Conservation (phyloP, 306 rosid genomes). For the Fragaria iinumae region DNA sequence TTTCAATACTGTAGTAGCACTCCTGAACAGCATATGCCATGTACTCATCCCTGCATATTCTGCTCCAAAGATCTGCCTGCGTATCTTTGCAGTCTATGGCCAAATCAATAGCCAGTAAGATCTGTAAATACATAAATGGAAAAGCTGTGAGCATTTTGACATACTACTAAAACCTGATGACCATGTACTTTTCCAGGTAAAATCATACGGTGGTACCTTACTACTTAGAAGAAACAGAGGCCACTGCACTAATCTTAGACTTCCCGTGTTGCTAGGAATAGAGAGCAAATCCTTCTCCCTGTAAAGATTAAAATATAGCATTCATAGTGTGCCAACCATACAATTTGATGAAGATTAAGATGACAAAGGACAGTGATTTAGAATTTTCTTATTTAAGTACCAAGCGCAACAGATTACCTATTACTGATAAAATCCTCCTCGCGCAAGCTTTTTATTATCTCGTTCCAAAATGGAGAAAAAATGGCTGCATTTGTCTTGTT, state of each 20-base stretch:
- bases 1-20: conserved; percentile 80
- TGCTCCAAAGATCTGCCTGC: conserved; percentile 84
- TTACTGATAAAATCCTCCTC: conserved; percentile 95
- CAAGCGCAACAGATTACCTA: conserved; percentile 47
- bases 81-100: conserved; percentile 92
- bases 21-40: conserved; percentile 96
- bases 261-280: conserved; percentile 91
- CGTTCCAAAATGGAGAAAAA: conserved; percentile 97
- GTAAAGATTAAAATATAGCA: conserved; percentile 28
- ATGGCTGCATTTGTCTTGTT: conserved; percentile 73
- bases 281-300: conserved; percentile 95
- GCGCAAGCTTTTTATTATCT: conserved; percentile 84
- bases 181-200: conserved; percentile 13
- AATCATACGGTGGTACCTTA: conserved; percentile 52
- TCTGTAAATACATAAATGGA: conserved; percentile 38
- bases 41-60: conserved; percentile 84
- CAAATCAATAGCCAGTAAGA: conserved; percentile 84
- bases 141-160: conserved; percentile 12
- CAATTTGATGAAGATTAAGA: conserved; percentile 13
- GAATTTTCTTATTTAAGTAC: conserved; percentile 21
- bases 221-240: conserved; percentile 97
- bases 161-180: conserved; percentile 8
- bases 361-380: conserved; percentile 8
- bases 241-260: conserved; percentile 90
- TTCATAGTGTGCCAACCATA: conserved; percentile 17